Conservation (phyloP, 1,284 basidiomycete species). For the Leccinum angustisporum region DNA sequence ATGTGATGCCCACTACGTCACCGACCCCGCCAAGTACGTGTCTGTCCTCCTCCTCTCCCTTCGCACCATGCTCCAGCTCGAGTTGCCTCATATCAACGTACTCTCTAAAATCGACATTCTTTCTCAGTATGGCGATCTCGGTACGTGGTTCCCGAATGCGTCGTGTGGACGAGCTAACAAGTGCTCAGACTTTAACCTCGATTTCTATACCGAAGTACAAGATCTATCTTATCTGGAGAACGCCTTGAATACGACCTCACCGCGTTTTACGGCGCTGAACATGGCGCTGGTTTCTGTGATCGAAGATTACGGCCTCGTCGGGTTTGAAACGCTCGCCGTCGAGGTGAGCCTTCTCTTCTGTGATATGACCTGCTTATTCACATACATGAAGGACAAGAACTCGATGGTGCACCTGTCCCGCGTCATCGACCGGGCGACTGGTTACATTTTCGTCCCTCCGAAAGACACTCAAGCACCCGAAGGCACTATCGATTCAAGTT, state of each 20-base stretch:
- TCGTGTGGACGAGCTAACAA: conserved; percentile 3
- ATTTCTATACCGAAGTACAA: conserved; percentile 98
- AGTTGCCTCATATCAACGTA: conserved; percentile 96
- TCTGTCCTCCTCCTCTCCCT: conserved; percentile 90
- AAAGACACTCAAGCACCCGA: conserved; percentile 48
- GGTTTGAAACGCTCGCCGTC: conserved; percentile 95
- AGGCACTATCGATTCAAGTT: conserved; percentile 48
- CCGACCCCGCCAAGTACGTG: conserved; percentile 93
- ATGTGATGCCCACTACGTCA: conserved; percentile 96
- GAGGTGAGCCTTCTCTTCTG: conserved; percentile 56
- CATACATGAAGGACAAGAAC: conserved; percentile 71
- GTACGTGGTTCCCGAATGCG: conserved; percentile 41
- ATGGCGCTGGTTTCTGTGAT: conserved; percentile 88
- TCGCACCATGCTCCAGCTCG: conserved; percentile 96
- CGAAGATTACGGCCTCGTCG: conserved; percentile 93
- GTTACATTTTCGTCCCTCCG: conserved; percentile 81
- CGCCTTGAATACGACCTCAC: conserved; percentile 62
- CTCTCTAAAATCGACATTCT: conserved; percentile 95
- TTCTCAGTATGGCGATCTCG: conserved; percentile 83
- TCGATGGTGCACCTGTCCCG: conserved; percentile 88
- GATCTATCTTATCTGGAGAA: conserved; percentile 90
- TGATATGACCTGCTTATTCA: not conserved
- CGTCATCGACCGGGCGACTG: conserved; percentile 85
- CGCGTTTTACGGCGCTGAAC: conserved; percentile 78
- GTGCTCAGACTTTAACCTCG: conserved; percentile 86